Percentiles rank a stretch among this genome's conserved stretches.
These are phyloP conservation scores for Fusarium sp. DNA, from an alignment of 2,329 filamentous ascomycete species.

Conservation along the genomic window DNA sequence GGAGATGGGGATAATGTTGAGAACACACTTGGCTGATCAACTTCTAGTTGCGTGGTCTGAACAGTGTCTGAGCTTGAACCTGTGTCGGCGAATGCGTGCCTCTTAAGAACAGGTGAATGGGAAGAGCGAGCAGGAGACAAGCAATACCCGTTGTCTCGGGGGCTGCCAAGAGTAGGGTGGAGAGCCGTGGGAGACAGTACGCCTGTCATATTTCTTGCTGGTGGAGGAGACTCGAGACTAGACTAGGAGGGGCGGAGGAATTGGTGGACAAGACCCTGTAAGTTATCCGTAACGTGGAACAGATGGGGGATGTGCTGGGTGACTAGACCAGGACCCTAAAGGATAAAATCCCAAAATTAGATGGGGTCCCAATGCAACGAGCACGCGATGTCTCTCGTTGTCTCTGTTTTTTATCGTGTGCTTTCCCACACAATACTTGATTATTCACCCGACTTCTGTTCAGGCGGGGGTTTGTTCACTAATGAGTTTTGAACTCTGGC, in stretches of 20 bases:
- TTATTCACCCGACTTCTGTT: conserved; percentile 2
- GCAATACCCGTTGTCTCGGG: conserved; percentile 35
- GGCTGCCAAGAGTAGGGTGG: conserved; percentile 63
- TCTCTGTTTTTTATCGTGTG: conserved; percentile 27
- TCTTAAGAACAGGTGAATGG: conserved; percentile 35
- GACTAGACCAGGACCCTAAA: conserved; percentile 20
- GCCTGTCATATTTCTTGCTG: conserved; percentile 46
- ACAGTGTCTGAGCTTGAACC: conserved; percentile 1
- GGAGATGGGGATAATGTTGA: conserved; percentile 17
- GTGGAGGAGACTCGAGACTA: conserved; percentile 30
- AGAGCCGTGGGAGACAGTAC: conserved; percentile 60
- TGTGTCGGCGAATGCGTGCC: conserved; percentile 31
- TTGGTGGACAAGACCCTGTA: conserved; percentile 23
- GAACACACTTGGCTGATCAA: conserved; percentile 11
- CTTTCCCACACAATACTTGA: conserved; percentile 24
- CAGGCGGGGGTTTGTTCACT: background rate
- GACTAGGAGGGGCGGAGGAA: conserved; percentile 25
- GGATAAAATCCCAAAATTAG: conserved; percentile 22
- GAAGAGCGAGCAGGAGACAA: conserved; percentile 35
- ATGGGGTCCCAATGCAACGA: conserved; percentile 18
- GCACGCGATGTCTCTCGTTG: conserved; percentile 39
- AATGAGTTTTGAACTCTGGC: background rate
- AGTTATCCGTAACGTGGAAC: conserved; percentile 4
- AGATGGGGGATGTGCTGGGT: conserved; percentile 16
- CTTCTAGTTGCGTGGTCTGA: conserved; percentile 12